Conservation (phyloP, 495 filamentous ascomycete species). For the Penicillium fimorum region DNA sequence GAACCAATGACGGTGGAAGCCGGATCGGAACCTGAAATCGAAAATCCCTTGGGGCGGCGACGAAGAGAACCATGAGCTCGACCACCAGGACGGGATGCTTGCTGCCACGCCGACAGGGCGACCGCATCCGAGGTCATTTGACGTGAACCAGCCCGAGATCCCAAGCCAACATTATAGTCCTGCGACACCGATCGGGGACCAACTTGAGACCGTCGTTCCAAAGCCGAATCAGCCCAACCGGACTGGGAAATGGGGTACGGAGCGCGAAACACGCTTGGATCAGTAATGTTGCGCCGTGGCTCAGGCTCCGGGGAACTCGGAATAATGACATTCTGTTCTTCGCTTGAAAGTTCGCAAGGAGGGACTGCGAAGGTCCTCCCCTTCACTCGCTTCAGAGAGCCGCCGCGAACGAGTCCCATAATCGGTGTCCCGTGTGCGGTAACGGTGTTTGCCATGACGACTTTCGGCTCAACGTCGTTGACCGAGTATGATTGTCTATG, state of each 20-base stretch:
- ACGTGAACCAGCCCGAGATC: constrained; percentile 14
- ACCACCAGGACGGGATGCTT: constrained; percentile 16
- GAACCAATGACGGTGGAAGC: constrained; percentile 81
- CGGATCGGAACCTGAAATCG: constrained; percentile 61
- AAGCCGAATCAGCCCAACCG: constrained; percentile 14
- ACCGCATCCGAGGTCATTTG: constrained; percentile 34
- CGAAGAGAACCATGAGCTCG: constrained; percentile 31
- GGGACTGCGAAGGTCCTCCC: constrained; percentile 38
- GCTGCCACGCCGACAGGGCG: constrained; percentile 29
- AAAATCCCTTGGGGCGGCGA: constrained; percentile 44
- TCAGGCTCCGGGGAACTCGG: constrained; percentile 23
- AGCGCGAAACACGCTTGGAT: constrained; percentile 38
- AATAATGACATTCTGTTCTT: constrained; percentile 22
- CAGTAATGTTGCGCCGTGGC: constrained; percentile 43
- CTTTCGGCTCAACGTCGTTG: constrained; percentile 29
- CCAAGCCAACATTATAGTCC: constrained; percentile 26
- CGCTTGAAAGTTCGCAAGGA: constrained; percentile 23
- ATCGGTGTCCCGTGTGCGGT: constrained; percentile 23
- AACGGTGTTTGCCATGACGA: constrained; percentile 24
- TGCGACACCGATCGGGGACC: constrained; percentile 29
- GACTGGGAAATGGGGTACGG: constrained; percentile 29
- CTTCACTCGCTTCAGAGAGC: constrained; percentile 35
- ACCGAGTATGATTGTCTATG: constrained; percentile 25
- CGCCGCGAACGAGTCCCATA: constrained; percentile 24
- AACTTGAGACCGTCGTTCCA: constrained; percentile 12